Base-by-base conservation (phyloP, 2,329 filamentous ascomycete genomes). In the Fusarium chaquense region DNA sequence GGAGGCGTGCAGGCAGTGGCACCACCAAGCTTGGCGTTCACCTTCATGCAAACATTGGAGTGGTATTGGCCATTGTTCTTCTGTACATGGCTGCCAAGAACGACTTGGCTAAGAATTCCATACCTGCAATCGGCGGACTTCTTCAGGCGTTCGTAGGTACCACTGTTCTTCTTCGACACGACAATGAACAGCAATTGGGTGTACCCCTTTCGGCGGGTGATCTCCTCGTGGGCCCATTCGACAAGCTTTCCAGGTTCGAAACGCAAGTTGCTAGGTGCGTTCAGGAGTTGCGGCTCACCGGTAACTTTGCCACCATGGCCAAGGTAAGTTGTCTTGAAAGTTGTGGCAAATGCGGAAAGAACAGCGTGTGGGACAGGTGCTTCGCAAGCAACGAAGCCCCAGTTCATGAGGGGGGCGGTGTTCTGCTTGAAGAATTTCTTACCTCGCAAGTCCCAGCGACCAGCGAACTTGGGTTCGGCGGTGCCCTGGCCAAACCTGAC, bases 41-140 rank as follows among this genome's bases (percentile, higher is more conserved):
- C 89, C 83, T 99, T 99, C 93, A 99, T 96, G 69, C 90, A 87
- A 0, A 99, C 93, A 67, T 99, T 99, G 1, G 93, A 96, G 75
- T 93, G 91, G 80, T 98, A 98, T 75, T 99, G 96, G 0, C 86
- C 86, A 24, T 91, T 88, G 18, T 87, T 88, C 77, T 91, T 91
- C 38, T 82, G 74, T 1, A 95, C 92, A 62, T 97, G 91, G 0
- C 82, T 81, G 4, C 84, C 83, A 70, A 94, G 90, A n/a, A 98
- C 77, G 67, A 94, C 91, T 77, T 98, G 96, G 0, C 93, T 93
- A 0, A 93, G 85, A 16, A 94, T 86, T n/a, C 91, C 94, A 69
- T 89, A 94, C 35, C 93, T 90, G 75, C 93, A 95, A 72, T 99
- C 96, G 65, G 89, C 91, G 28, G 88, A 93, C 80, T 94, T 94